A percentile compares a stretch with the other conserved stretches of the same genome.
Evolutionary conservation across 2,329 filamentous ascomycete species (phyloP).

Genomic region (Daldinia sp.): DNA sequence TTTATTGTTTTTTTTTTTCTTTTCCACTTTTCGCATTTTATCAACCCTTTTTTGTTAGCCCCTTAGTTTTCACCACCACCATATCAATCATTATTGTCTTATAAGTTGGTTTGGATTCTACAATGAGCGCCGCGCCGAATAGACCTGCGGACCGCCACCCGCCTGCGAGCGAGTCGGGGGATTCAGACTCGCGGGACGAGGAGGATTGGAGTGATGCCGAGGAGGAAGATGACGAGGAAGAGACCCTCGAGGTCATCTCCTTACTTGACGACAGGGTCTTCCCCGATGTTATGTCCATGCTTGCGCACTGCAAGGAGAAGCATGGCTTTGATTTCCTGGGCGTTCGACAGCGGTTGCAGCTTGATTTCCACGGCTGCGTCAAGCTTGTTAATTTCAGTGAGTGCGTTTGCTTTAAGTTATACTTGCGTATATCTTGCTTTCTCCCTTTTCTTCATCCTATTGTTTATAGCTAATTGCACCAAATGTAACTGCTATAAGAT

Average conservation of each 20-base stretch:
- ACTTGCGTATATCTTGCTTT: neutral
- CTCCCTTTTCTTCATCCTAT: neutral
- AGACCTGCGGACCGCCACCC: conserved; percentile 39
- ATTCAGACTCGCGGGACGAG: conserved; percentile 56
- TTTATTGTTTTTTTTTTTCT: neutral
- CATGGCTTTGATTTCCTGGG: conserved; percentile 75
- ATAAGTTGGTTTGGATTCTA: neutral
- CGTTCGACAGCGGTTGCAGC: conserved; percentile 65
- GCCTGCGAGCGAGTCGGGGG: conserved; percentile 53
- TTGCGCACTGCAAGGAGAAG: conserved; percentile 75
- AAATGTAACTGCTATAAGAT: no score
- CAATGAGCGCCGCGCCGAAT: conserved; percentile 32
- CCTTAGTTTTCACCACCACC: neutral
- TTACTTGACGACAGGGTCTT: conserved; percentile 77
- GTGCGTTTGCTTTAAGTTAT: conserved; percentile 25
- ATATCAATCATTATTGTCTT: neutral
- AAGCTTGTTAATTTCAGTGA: conserved; percentile 78
- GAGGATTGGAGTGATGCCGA: conserved; percentile 68
- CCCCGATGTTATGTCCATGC: conserved; percentile 72
- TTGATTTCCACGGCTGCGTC: conserved; percentile 80
- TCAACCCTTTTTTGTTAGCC: neutral
- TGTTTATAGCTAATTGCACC: no score
- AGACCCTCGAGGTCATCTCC: conserved; percentile 72
- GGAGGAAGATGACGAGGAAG: conserved; percentile 67
- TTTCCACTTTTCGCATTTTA: conserved; percentile 3